phyloP scores from a whole-genome alignment of 1,139 yeast genomes.

The Debaryomyces sp. region DNA sequence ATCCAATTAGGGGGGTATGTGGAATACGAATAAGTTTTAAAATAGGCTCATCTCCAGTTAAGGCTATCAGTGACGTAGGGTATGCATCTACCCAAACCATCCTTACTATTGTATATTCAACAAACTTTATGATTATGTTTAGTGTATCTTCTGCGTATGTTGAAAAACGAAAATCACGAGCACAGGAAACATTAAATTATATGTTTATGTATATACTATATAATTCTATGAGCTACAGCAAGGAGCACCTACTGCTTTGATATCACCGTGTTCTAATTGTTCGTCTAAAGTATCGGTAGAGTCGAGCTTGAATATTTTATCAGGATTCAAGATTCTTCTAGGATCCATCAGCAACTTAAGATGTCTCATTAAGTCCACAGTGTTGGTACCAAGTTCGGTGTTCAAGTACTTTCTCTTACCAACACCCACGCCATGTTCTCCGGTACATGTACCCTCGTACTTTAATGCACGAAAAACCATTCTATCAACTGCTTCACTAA shows the following conservation, averaged over 20 bases:
- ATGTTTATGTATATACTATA: not conserved
- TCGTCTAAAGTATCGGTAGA: constrained; percentile 39
- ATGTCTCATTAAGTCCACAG: constrained; percentile 48
- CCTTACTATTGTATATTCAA: not conserved
- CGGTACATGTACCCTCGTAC: constrained; percentile 49
- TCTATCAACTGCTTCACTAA: constrained; percentile 45
- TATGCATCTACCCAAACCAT: constrained; percentile 46
- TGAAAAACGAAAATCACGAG: not conserved
- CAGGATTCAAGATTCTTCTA: constrained; percentile 45
- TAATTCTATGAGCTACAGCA: not conserved
- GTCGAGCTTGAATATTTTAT: constrained; percentile 44
- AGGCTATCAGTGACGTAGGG: constrained; percentile 36
- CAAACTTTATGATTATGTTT: not conserved
- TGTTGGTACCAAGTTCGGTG: constrained; percentile 36
- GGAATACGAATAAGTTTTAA: constrained; percentile 31
- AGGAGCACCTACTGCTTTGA: not conserved
- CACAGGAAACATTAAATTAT: not conserved
- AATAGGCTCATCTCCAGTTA: constrained; percentile 24
- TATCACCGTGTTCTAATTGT: constrained; percentile 19
- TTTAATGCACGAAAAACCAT: constrained; percentile 52
- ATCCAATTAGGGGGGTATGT: constrained; percentile 38
- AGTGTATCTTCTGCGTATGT: not conserved
- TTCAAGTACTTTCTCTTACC: constrained; percentile 45
- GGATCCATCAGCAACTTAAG: constrained; percentile 45
- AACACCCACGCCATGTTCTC: constrained; percentile 53